phyloP scores from a whole-genome alignment of 75 land plant species.

The Pinus albicaulis region DNA sequence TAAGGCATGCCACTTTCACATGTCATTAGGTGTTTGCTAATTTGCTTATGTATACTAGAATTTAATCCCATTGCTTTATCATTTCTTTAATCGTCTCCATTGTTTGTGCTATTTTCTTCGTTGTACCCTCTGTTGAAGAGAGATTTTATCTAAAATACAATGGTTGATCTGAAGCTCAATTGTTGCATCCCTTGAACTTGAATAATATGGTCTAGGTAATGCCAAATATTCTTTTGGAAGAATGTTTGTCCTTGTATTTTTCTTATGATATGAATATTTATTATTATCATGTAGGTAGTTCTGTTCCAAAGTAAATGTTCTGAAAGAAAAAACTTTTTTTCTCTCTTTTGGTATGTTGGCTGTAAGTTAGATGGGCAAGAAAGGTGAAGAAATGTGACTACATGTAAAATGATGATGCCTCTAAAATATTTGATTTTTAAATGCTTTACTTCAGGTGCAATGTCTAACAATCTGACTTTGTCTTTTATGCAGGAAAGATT shows the following conservation, averaged over 20 bases:
- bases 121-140: background rate
- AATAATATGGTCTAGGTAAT: too few species aligned
- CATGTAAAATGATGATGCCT: background rate
- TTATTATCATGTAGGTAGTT: background rate
- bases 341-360: background rate
- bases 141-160: background rate
- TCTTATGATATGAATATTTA: too few species aligned
- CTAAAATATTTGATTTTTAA: background rate
- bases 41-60: background rate
- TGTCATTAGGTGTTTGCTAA: background rate
- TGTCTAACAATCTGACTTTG: background rate
- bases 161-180: background rate
- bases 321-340: background rate
- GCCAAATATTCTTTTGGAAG: too few species aligned
- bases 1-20: background rate
- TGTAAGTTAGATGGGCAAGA: background rate
- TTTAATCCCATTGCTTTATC: background rate
- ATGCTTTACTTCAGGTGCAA: background rate
- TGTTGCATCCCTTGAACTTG: background rate
- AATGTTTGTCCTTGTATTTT: too few species aligned
- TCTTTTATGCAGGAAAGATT: constrained; percentile 18
- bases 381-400: background rate
- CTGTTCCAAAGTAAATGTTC: too few species aligned
- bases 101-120: background rate
- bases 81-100: background rate